Base-by-base conservation (phyloP, 805 yeast species). In the Hanseniaspora taiwanica region DNA sequence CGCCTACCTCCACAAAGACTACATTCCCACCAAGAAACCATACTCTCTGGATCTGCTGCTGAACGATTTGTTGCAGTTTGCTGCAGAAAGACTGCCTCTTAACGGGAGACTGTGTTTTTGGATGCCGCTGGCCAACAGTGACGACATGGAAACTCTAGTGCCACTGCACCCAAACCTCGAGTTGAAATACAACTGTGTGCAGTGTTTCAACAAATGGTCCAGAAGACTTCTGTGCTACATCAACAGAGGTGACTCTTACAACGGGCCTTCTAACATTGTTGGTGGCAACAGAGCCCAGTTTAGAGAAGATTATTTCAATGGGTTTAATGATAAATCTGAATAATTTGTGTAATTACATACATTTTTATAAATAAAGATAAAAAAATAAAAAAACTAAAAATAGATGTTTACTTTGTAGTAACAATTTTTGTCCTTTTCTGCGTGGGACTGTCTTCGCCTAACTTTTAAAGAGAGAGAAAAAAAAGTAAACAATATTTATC, bases 81-180 rank as follows among this genome's bases (percentile, higher is more conserved):
- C 94, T 0, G 74, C 86, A 2, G 65, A 69, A 12, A 71, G 87
- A 49, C 65, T 91, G 40, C 82, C 81, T 0, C 60, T 75, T 2
- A 74, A 73, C 6, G 95, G 96, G 1, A 65, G 97, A 46, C 65
- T 91, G 27, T 83, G 91, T 21, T 87, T 86, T 58, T 91, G 98
- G 98, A 84, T 87, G 91, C 98, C 98, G 0, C 81, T 94, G 1
- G 94, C 96, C 1, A 86, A 87, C 55, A 94, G 83, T 51, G 93
- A 82, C 48, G 76, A 72, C 46, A 67, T 74, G 27, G 73, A 69
- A 42, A 74, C 81, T 36, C 65, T 70, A 40, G 75, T 87, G 20
- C 97, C 97, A 4, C 76, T 74, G 49, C 96, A 91, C 58, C 68
- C 73, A 45, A 73, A 71, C 34, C 58, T 91, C 43, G 81, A 81